Evolutionary conservation across 2,329 filamentous ascomycete species (phyloP), one percentile per base, ranked within the genome.

Genomic region (Paramyrothecium sp.): DNA sequence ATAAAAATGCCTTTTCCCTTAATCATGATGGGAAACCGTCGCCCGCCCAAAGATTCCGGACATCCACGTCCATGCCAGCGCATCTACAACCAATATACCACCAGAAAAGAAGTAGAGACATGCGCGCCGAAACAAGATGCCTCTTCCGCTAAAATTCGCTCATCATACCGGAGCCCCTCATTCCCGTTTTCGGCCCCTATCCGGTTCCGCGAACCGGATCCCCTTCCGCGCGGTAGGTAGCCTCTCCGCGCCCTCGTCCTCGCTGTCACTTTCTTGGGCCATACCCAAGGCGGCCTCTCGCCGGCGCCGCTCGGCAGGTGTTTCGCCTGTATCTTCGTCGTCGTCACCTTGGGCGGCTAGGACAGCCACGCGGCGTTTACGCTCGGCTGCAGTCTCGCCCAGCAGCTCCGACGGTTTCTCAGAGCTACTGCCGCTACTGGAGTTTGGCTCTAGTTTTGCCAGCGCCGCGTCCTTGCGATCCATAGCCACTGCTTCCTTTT

Each of bases 221-320:
- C 84, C 84, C 44, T 81, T 79, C 58, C 80, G 77, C 21, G 75
- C 67, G 1, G 80, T 78, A 2, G 81, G 79, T 56, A 84, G 80
- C 65, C 82, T 70, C 52, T 79, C 78, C 5, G 38, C 38, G 60
- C 85, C 81, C 58, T 86, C 84, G 22, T 87, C 86, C 22, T 75
- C 73, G 26, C 68, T 73, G 34, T 87, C 81, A 56, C 78, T 83
- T 55, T 79, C 78, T 8, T 71, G 68, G 17, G 75, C 73, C 59
- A 89, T 78, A 11, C 90, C 89, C 2, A 94, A 75, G 1, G 90
- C 91, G 1, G 89, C 89, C 65, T 92, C 86, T 64, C 91, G 83
- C 54, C 91, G 80, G 46, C 89, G 82, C 56, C 88, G 80, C 71
- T 94, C 91, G 0, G 90, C 90, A 0, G 89, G 87, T 0, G 89